phyloP scores from a whole-genome alignment of 164 flowering plant species.

The Nymphaea colorata region DNA sequence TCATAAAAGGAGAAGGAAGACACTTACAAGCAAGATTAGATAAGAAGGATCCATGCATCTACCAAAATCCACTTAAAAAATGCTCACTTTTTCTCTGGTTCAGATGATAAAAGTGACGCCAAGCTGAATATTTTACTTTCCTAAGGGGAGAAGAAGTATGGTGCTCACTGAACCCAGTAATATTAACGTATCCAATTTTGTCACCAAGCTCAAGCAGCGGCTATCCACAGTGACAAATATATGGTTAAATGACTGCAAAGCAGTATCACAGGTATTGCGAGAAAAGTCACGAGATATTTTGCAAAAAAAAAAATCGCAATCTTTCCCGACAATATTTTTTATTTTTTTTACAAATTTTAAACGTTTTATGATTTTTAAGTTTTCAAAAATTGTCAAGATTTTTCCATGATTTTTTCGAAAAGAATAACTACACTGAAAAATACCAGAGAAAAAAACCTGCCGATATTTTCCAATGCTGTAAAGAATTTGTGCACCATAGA shows the following conservation, averaged over 20 bases:
- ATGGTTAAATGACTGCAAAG: background rate
- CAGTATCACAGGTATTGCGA: too few species aligned
- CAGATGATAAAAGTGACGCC: constrained; percentile 16
- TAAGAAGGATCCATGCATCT: too few species aligned
- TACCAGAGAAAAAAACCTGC: too few species aligned
- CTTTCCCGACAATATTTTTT: too few species aligned
- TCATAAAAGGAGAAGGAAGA: background rate
- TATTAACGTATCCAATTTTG: constrained; percentile 49
- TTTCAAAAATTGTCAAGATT: too few species aligned
- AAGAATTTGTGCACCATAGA: background rate
- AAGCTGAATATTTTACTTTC: constrained; percentile 28
- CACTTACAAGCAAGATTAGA: background rate
- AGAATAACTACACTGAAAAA: too few species aligned
- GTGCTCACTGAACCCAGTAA: constrained; percentile 52
- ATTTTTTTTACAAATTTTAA: too few species aligned
- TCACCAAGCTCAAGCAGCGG: constrained; percentile 64
- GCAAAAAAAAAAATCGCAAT: too few species aligned
- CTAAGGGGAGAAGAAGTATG: constrained; percentile 37
- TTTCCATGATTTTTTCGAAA: too few species aligned
- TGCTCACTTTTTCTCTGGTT: constrained; percentile 42
- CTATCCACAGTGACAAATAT: constrained; percentile 15
- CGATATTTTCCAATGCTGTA: too few species aligned
- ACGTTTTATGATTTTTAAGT: too few species aligned
- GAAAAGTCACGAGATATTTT: too few species aligned
- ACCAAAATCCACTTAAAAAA: constrained; percentile 42